Evolutionary conservation across 2,329 filamentous ascomycete genomes (phyloP).

Genomic region (Didymella pomorum): DNA sequence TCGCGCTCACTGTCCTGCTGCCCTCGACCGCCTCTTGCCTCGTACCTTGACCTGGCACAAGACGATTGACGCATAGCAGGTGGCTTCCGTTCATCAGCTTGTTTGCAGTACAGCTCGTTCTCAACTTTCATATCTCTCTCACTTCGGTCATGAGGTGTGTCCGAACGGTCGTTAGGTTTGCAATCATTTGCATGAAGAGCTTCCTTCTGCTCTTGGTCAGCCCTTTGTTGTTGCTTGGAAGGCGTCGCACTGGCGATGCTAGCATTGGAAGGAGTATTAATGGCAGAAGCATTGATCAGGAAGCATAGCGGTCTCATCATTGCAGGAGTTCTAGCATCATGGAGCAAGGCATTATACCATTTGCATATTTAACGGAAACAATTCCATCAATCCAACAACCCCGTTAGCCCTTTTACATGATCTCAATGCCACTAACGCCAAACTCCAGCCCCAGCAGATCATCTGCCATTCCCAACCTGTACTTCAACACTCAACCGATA

Average conservation of each 20-base stretch:
- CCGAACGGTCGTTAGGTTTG: neutral
- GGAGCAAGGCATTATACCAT: constrained; percentile 22
- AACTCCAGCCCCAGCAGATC: no score
- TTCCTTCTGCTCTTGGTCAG: neutral
- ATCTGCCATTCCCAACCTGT: no score
- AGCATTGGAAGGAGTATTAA: constrained; percentile 8
- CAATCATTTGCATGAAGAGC: neutral
- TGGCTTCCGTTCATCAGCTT: constrained; percentile 5
- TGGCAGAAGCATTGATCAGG: constrained; percentile 4
- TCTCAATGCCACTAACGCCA: no score
- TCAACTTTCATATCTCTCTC: neutral
- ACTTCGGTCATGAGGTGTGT: neutral
- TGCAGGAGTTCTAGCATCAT: constrained; percentile 21
- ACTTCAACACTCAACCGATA: no score
- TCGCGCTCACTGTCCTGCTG: constrained; percentile 4
- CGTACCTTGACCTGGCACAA: neutral
- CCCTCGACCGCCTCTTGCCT: neutral
- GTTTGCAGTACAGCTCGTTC: constrained; percentile 1
- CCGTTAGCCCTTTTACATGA: no score
- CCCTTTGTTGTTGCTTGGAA: constrained; percentile 1
- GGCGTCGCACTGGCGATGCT: neutral
- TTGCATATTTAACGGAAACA: constrained; percentile 25
- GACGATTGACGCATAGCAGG: constrained; percentile 9
- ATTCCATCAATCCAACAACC: constrained; percentile 3
- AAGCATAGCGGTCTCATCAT: constrained; percentile 15